Evolutionary conservation across 2,329 filamentous ascomycete genomes (phyloP), one percentile per base, ranked within the genome.

Genomic region (Pseudophaeomoniella oleicola): DNA sequence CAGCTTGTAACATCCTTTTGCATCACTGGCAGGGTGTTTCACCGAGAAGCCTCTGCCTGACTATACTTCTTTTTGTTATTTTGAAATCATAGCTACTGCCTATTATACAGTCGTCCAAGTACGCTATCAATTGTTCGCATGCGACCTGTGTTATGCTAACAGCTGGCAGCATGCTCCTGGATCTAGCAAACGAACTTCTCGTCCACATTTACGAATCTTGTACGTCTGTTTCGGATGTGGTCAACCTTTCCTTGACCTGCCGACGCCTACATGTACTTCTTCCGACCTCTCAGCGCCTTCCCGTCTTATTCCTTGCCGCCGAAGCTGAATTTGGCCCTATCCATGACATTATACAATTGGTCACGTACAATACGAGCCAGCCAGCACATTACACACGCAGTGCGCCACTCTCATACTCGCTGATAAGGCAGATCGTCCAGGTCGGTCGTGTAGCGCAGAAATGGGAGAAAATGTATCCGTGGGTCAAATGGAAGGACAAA

Each of bases 391-490:
- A 69, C 19, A 53, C 59, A 32, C 70, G 72, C 35, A 49, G 55
- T 13, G 67, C 67, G 0, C 66, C 69, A 2, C 58, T 75, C 37
- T 74, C 70, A 1, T 54, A 68, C 36, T 60, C 70, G 2, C 54
- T 78, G 4, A 56, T 78, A 27, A 59, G 64, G 41, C 71, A 76
- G 44, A 58, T 75, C 31, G 54, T 74, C 16, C 56, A 61, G 31
- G 57, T 69, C 13, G 73, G 73, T 30, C 58, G 61, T 11, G 57
- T 73, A 2, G 73, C 72, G 3, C 62, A 64, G 46, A 65, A 66
- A 45, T 76, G 71, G 66, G 68, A 69, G 46, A 59, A 63, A n/a
- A 63, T 76, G n/a, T 78, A 75, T 46, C 71, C 71, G 1, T 62
- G 69, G 49, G 73, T 74, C 53, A 75, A 74, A 50, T 78, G 73